Conservation (phyloP, 108 stramenopile genomes). For the Cyclotella sp. region DNA sequence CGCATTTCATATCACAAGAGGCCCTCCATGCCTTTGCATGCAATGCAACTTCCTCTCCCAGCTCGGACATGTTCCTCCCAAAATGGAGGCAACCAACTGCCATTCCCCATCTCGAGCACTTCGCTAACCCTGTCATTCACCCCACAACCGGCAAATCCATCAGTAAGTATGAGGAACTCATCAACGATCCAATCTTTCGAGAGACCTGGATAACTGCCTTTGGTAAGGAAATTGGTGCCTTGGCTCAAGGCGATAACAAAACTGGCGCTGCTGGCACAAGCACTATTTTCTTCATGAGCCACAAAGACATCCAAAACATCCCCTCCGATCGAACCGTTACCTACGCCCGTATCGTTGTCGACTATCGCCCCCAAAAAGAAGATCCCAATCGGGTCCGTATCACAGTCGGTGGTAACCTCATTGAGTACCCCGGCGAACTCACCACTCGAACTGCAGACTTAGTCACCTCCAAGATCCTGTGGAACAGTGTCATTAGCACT, state of each 20-base stretch:
- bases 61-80: background rate
- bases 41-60: background rate
- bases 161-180: conserved; percentile 1
- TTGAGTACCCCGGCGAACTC: too few species aligned
- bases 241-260: conserved; percentile 28
- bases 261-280: background rate
- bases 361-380: too few species aligned
- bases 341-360: conserved; percentile 19
- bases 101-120: background rate
- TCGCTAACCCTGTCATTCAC: background rate
- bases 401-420: too few species aligned
- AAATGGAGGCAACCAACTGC: background rate
- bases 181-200: background rate
- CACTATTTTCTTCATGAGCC: conserved; percentile 7
- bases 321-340: conserved; percentile 23
- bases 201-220: too few species aligned
- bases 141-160: conserved; percentile 7
- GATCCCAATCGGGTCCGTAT: conserved; percentile 23
- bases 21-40: too few species aligned
- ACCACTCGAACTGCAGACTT: too few species aligned
- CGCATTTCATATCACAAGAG: too few species aligned
- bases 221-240: conserved; percentile 26
- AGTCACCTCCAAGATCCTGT: too few species aligned
- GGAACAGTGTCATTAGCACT: too few species aligned
- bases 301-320: conserved; percentile 6